Percentiles rank a stretch among this genome's conserved stretches.
These are phyloP conservation scores for Globisporangium carolinianum DNA, from an alignment of 352 stramenopile genomes.

Conservation along the genomic window DNA sequence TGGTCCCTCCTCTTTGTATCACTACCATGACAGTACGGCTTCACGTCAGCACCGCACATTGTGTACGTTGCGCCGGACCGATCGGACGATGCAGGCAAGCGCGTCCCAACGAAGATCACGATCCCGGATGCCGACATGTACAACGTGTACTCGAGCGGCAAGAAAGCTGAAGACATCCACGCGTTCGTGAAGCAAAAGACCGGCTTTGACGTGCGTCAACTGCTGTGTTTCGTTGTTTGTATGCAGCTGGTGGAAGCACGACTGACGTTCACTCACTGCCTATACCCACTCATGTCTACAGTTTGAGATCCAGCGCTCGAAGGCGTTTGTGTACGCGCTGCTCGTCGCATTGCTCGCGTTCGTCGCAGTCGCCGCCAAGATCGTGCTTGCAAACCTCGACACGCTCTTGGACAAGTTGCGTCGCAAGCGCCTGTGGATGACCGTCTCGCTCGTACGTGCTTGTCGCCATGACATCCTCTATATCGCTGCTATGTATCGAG, in stretches of 20 bases:
- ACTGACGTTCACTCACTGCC: background rate
- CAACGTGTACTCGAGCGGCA: conserved; percentile 75
- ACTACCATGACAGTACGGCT: conserved; percentile 39
- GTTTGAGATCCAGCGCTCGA: conserved; percentile 63
- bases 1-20: no score
- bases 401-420: conserved; percentile 62
- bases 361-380: conserved; percentile 37
- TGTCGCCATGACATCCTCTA: no score
- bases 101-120: conserved; percentile 42
- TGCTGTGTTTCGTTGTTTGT: background rate
- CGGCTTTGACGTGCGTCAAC: conserved; percentile 54
- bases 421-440: conserved; percentile 84
- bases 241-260: background rate
- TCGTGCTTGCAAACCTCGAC: conserved; percentile 65
- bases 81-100: conserved; percentile 40
- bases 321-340: conserved; percentile 55
- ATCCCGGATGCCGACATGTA: conserved; percentile 52
- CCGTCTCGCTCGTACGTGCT: conserved; percentile 56
- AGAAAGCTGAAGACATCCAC: conserved; percentile 58
- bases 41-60: conserved; percentile 73
- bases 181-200: conserved; percentile 77
- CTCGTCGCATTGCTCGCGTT: conserved; percentile 21
- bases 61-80: conserved; percentile 67
- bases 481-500: no score
- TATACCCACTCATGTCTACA: conserved; percentile 8